Evolutionary conservation across 805 yeast species (phyloP), one percentile per base, ranked within the genome.

Genomic region (Wickerhamomyces strasburgensis): DNA sequence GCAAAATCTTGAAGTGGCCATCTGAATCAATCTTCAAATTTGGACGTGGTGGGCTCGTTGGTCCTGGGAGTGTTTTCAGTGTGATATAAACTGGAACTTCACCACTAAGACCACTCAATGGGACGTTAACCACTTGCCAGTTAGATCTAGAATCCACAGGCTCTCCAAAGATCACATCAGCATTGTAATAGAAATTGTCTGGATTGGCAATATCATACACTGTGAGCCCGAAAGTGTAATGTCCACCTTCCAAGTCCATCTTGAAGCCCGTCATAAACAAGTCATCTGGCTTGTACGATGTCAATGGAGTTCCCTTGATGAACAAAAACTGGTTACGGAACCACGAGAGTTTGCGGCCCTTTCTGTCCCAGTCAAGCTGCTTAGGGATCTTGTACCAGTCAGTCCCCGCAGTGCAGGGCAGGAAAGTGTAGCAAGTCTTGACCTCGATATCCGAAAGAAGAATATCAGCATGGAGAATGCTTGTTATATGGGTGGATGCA

Each of bases 101-200:
- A 31, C 43, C 43, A 5, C 16, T 16, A 19, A 39, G 29, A 8
- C 33, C 43, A 4, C 9, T 14, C 6, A 47, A 10, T n/a, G 45
- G 42, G 1, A 16, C 28, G 8, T 39, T 33, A 14, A 39, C 2
- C 49, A 54, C 40, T 45, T 55, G 45, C 95, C 96, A 88, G 33
- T 73, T 73, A 0, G 77, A 75, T 38, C 95, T 65, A 4, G 95
- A 94, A 35, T 86, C 95, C 3, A 73, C 76, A 2, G 84, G 80
- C 3, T 57, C 53, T 1, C 95, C 94, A 62, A 78, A 88, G 25
- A 89, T 60, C 1, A 86, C 68, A 44, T 84, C 86, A 10, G 87
- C 49, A 11, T 47, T 46, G 29, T 47, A 45, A 32, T 39, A 48
- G 33, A 40, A 50, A 5, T 38, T 38, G 19, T 38, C 38, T 3